These are phyloP conservation scores for Medicago arabica DNA, from an alignment of 306 rosid genomes.

Conservation along the genomic window DNA sequence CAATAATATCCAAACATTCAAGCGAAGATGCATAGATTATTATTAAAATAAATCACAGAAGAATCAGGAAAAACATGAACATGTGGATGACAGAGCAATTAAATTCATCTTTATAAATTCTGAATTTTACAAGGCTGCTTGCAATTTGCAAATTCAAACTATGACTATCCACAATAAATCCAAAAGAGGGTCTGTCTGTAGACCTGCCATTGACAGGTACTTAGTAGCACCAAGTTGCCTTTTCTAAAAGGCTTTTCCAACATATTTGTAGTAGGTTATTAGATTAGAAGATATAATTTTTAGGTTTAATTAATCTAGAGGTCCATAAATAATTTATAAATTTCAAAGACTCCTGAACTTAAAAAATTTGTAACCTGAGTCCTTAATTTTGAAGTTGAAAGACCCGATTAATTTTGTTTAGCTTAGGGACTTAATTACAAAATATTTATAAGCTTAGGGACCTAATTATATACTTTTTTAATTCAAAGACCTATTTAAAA, in stretches of 20 bases:
- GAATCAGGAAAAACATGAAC: constrained; percentile 17
- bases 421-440: not conserved
- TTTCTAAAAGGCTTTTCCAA: constrained; percentile 17
- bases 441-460: not conserved
- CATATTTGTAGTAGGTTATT: constrained; percentile 6
- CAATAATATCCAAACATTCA: constrained; percentile 16
- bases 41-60: constrained; percentile 17
- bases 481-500: not conserved
- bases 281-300: constrained; percentile 6
- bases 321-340: not conserved
- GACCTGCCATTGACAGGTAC: not conserved
- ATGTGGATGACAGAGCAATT: constrained; percentile 1
- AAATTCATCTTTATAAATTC: not conserved
- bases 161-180: not conserved
- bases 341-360: not conserved
- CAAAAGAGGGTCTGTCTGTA: not conserved
- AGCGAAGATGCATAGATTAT: constrained; percentile 3
- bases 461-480: not conserved
- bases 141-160: not conserved
- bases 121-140: constrained; percentile 1
- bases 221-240: constrained; percentile 10
- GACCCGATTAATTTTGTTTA: not conserved
- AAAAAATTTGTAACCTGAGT: not conserved
- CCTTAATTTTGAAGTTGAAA: not conserved
- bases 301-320: not conserved